phyloP scores from a whole-genome alignment of 2,329 filamentous ascomycete genomes.

The Whalleya microplaca region DNA sequence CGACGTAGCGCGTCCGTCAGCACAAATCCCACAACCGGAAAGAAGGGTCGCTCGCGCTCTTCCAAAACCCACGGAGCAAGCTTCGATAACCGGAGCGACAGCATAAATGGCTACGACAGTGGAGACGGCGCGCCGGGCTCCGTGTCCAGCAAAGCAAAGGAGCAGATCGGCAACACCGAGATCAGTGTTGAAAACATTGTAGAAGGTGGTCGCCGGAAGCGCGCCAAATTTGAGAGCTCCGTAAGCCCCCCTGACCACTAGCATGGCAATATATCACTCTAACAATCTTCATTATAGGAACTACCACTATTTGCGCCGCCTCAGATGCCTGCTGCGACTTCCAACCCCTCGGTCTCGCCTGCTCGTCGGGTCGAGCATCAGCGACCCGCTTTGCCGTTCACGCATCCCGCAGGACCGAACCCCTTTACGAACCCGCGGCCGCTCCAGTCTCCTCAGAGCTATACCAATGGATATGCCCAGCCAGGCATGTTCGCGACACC shows the following conservation, averaged over 20 bases:
- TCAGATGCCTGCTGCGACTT: conserved; percentile 91
- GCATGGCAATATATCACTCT: conserved; percentile 34
- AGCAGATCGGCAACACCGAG: conserved; percentile 90
- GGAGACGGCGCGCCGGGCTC: conserved; percentile 81
- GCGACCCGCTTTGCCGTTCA: conserved; percentile 74
- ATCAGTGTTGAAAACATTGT: conserved; percentile 99
- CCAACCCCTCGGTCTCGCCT: conserved; percentile 95
- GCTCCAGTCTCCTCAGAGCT: conserved; percentile 83
- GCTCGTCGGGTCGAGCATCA: conserved; percentile 78
- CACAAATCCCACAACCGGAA: conserved; percentile 52
- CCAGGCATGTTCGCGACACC: conserved; percentile 66
- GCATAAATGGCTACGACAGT: conserved; percentile 78
- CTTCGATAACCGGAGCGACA: conserved; percentile 67
- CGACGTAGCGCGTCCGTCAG: conserved; percentile 76
- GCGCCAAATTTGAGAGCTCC: conserved; percentile 94
- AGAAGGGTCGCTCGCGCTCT: conserved; percentile 71
- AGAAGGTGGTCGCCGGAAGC: conserved; percentile 92
- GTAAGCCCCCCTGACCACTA: conserved; percentile 62
- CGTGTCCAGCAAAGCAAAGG: conserved; percentile 76
- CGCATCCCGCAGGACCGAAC: conserved; percentile 75
- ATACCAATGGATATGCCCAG: conserved; percentile 59
- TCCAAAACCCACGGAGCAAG: conserved; percentile 67
- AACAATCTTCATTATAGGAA: conserved; percentile 65
- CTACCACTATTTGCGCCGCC: conserved; percentile 92
- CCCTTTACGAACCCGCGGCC: conserved; percentile 78